Base-by-base conservation (phyloP, 139 green algal species). In the Coelastrella sp. region DNA sequence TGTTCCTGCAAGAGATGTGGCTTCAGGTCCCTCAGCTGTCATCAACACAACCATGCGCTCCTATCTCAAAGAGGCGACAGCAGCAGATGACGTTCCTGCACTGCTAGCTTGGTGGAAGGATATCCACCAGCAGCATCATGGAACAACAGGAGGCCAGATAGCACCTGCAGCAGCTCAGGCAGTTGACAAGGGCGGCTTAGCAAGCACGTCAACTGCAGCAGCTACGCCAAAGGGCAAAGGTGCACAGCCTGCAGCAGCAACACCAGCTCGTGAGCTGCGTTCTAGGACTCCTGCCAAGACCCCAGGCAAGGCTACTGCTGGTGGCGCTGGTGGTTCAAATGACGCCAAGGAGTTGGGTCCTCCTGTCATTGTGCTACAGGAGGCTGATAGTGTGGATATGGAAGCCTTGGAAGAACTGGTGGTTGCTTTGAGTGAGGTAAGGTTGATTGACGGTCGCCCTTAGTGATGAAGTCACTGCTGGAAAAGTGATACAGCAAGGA, bases 321-420 rank as follows among this genome's bases (percentile, higher is more conserved):
- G 48, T 6, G 45, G 35, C 35, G 19, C 25, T 63, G 79, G 64
- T 21, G 41, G 62, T 63, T 35, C 38, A 63, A 62, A 50, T n/a
- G 25, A 34, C 5, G 60, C 15, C 13, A 35, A 50, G 38, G 57
- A 23, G 32, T 35, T 80, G 80, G 21, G 11, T 34, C 30, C 50
- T 51, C 80, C 80, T 19, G 80, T 86, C 59, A 35, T 86, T 13
- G 67, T 86, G n/a, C 48, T 86, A 48, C 66, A 78, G 15, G 80
- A 86, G 13, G 66, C 63, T 30, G 80, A 86, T 9, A 35, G 50
- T 8, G 67, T 25, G 8, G 80, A 86, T 23, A 5, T 59, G 5
- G 63, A 74, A 32, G 80, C 80, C n/a, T 50, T 86, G 19, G 60
- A 86, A 71, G 63, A 80, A 43, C 67, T 86, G 80, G 66, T 86